These are phyloP conservation scores for Fraxinus sp. DNA, from an alignment of 305 asterid species.

Conservation along the genomic window DNA sequence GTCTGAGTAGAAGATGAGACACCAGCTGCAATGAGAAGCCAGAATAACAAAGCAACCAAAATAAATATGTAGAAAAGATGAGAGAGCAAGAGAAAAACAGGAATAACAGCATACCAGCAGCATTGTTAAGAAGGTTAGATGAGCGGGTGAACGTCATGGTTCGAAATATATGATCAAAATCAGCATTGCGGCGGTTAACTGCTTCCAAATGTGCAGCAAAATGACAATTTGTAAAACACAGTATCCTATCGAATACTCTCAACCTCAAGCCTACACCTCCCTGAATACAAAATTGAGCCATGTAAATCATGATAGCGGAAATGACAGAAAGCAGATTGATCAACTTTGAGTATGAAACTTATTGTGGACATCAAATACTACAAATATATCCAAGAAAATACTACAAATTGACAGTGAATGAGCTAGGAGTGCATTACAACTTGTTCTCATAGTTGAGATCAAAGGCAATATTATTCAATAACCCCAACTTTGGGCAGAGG, in stretches of 20 bases:
- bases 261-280: conserved; percentile 94
- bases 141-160: conserved; percentile 79
- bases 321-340: not conserved
- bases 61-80: conserved; percentile 62
- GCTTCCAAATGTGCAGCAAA: conserved; percentile 98
- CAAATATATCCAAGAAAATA: not conserved
- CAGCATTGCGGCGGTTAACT: conserved; percentile 81
- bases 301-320: not conserved
- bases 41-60: conserved; percentile 65
- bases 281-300: conserved; percentile 40
- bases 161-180: conserved; percentile 79
- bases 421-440: not conserved
- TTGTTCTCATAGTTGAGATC: not conserved
- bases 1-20: conserved; percentile 83
- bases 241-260: conserved; percentile 79
- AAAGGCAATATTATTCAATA: not conserved
- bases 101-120: conserved; percentile 73
- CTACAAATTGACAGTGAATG: not conserved
- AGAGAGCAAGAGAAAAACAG: conserved; percentile 65
- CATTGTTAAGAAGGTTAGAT: conserved; percentile 52
- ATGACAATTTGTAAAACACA: conserved; percentile 85
- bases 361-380: not conserved
- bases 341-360: conserved; percentile 1
- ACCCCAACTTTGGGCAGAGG: not conserved
- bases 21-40: conserved; percentile 89